Evolutionary conservation across 2,329 filamentous ascomycete species (phyloP).

Genomic region (Gaeumannomyces tritici): DNA sequence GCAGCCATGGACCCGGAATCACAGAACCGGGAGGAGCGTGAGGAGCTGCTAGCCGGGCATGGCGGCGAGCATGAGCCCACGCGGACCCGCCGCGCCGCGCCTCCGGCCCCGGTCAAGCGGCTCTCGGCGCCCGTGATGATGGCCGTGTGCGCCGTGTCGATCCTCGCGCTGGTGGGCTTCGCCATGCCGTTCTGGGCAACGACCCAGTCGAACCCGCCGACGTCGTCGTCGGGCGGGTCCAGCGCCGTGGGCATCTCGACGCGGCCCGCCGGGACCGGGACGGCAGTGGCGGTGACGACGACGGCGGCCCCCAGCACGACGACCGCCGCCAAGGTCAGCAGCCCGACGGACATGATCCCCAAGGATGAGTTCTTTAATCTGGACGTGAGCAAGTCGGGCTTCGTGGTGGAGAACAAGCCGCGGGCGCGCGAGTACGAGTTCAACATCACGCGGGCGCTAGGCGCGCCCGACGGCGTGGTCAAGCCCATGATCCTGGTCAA

Average conservation of each 20-base stretch:
- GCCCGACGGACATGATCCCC: not conserved
- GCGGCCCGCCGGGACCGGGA: not conserved
- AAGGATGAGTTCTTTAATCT: not conserved
- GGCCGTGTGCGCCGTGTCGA: not conserved
- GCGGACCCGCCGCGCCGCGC: not conserved
- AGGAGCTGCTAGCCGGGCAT: constrained; percentile 3
- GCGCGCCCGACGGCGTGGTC: constrained; percentile 23
- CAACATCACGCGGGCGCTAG: constrained; percentile 20
- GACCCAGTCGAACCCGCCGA: not conserved
- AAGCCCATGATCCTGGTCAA: constrained; percentile 29
- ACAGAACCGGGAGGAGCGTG: not conserved
- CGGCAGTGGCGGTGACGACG: not conserved
- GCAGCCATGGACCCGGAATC: constrained; percentile 1
- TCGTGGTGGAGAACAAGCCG: constrained; percentile 8
- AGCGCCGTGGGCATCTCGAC: not conserved
- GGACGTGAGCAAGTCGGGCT: constrained; percentile 7
- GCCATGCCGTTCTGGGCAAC: not conserved
- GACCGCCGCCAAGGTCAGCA: not conserved
- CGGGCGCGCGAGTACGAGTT: constrained; percentile 20
- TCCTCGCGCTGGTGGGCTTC: constrained; percentile 1
- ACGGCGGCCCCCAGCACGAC: not conserved
- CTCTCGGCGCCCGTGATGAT: constrained; percentile 1
- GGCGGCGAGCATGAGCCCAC: not conserved
- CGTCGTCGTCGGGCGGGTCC: not conserved
- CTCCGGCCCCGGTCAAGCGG: not conserved